These are phyloP conservation scores for Parastagonospora avenae DNA, from an alignment of 2,329 filamentous ascomycete genomes.

Conservation along the genomic window DNA sequence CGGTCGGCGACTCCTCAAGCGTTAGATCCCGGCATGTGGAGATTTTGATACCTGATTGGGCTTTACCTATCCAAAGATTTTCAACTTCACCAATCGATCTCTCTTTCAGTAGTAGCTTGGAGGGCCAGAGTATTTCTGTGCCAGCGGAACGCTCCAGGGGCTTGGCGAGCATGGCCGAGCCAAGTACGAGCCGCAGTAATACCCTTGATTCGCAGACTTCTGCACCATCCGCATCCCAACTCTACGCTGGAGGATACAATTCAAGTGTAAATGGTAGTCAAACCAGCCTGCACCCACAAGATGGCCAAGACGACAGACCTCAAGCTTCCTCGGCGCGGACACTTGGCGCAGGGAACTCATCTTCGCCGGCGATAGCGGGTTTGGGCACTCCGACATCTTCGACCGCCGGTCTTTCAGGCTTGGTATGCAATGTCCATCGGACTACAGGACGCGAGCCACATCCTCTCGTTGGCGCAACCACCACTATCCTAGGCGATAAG, in stretches of 20 bases:
- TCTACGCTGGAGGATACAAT: slow-evolving; percentile 46
- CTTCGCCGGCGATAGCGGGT: slow-evolving; percentile 48
- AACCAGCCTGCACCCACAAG: slow-evolving; percentile 52
- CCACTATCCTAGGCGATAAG: slow-evolving; percentile 92
- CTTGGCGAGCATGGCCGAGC: slow-evolving; percentile 50
- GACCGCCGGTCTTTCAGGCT: slow-evolving; percentile 66
- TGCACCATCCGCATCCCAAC: slow-evolving; percentile 50
- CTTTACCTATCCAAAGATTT: slow-evolving; percentile 48
- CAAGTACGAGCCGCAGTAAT: slow-evolving; percentile 51
- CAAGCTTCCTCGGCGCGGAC: slow-evolving; percentile 40
- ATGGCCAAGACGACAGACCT: slow-evolving; percentile 48
- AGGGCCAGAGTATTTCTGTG: slow-evolving; percentile 17
- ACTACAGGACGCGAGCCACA: slow-evolving; percentile 92
- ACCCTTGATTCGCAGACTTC: slow-evolving; percentile 55
- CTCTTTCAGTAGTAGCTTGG: slow-evolving; percentile 20
- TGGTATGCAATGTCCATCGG: slow-evolving; percentile 73
- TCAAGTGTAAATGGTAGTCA: slow-evolving; percentile 54
- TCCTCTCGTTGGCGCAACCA: slow-evolving; percentile 91
- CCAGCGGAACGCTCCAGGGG: slow-evolving; percentile 29
- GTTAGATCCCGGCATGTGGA: slow-evolving; percentile 54
- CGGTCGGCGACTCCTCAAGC: slow-evolving; percentile 36
- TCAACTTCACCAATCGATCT: slow-evolving; percentile 41
- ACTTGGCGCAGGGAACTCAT: slow-evolving; percentile 52
- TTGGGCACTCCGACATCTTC: slow-evolving; percentile 48
- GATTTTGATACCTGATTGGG: slow-evolving; percentile 55